Evolutionary conservation across 768 basidiomycete genomes (phyloP), one percentile per base, ranked within the genome.

Genomic region (Candolleomyces eurysporus): DNA sequence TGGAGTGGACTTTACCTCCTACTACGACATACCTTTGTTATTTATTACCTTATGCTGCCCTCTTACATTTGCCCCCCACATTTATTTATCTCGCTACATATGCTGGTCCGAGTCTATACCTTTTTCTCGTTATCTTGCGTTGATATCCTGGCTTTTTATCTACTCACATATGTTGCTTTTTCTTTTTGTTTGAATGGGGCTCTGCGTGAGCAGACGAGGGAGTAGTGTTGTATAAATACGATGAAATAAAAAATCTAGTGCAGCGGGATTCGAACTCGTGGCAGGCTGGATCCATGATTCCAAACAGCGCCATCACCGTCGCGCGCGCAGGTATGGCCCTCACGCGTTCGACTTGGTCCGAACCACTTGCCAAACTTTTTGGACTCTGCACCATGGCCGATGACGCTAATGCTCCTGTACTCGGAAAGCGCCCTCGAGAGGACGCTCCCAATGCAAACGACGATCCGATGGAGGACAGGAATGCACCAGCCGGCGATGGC

Each of bases 361-460:
- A 21, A 14, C 49, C n/a, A 21, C 49, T 21, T 26, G 49, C 9
- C 16, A 8, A 48, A 22, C 4, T 7, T 8, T 22, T n/a, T 17
- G n/a, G 11, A 22, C 46, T 22, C 17, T 10, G 14, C 17, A 17
- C 40, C 31, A 60, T 60, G 58, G 49, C 75, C 43, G 82, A 82
- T 61, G 51, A 26, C 19, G 76, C 77, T 62, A 85, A 85, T 64
- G 71, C 75, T 61, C 78, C 82, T 21, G 75, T 87, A 22, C 80
- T 90, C 6, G 89, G 89, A 54, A 91, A 91, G 74, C 85, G 88
- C 63, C 73, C 73, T 48, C 80, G 87, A 31, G 71, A 66, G 21
- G 66, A 67, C 21, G 63, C 42, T 2, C 49, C 61, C 2, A 63
- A 66, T 4, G 58, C 63, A 17, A 67, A 70, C 59, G 71, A 73